These are phyloP conservation scores for Agaricales sp. DNA, from an alignment of 1,284 basidiomycete genomes.

Conservation along the genomic window DNA sequence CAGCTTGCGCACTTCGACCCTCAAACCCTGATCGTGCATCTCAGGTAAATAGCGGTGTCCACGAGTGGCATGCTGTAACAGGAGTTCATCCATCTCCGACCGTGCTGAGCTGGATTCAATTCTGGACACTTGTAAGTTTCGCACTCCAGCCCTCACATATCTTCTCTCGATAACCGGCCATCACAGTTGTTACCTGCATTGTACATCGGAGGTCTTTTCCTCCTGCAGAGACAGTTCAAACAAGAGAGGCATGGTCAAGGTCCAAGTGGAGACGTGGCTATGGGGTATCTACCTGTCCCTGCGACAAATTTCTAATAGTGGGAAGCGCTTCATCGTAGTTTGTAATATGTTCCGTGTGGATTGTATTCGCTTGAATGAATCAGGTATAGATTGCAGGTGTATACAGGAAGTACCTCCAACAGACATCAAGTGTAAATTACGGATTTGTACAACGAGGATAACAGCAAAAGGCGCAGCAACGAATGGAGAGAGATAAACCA, in stretches of 20 bases:
- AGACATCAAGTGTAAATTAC: no score
- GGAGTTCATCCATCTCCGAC: slow-evolving; percentile 20
- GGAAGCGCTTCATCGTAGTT: no score
- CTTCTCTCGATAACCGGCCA: slow-evolving; percentile 2
- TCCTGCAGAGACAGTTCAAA: slow-evolving; percentile 37
- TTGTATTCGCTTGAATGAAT: no score
- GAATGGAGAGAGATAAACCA: no score
- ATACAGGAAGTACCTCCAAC: no score
- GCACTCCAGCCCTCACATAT: not conserved
- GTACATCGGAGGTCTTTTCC: slow-evolving; percentile 33
- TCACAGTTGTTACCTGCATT: slow-evolving; percentile 29
- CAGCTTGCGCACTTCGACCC: no score
- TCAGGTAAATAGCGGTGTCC: slow-evolving; percentile 30
- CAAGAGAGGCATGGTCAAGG: slow-evolving; percentile 27
- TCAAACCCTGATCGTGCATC: not conserved
- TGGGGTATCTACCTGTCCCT: no score
- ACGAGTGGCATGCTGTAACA: slow-evolving; percentile 30
- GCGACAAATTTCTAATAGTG: no score
- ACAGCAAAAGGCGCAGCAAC: no score
- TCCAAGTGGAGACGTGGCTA: slow-evolving; percentile 10
- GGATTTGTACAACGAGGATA: no score
- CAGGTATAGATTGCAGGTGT: no score
- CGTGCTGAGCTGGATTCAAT: slow-evolving; percentile 27
- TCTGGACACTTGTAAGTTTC: slow-evolving; percentile 32
- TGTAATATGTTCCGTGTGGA: no score